A percentile compares a stretch with the other conserved stretches of the same genome.
Evolutionary conservation across 768 basidiomycete species (phyloP).

Genomic region (Pisolithus sp.): DNA sequence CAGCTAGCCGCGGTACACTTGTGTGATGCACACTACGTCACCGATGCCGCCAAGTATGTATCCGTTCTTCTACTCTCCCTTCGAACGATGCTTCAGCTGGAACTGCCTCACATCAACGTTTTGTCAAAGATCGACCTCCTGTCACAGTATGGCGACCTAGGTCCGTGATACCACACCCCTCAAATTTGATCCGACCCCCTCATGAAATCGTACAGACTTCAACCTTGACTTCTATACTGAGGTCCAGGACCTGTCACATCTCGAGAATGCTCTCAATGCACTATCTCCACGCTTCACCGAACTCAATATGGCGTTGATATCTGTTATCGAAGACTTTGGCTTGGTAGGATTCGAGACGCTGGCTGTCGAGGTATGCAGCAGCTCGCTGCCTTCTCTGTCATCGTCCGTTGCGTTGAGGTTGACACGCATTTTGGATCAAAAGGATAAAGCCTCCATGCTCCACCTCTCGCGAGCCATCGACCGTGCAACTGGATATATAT

Average conservation of each 20-base stretch:
- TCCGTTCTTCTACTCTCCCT: conserved; percentile 88
- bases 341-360: conserved; percentile 96
- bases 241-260: conserved; percentile 89
- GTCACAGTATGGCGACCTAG: conserved; percentile 82
- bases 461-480: conserved; percentile 80
- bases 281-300: conserved; percentile 64
- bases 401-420: background rate
- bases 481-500: conserved; percentile 88
- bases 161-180: conserved; percentile 35
- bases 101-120: conserved; percentile 97
- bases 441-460: conserved; percentile 96
- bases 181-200: background rate
- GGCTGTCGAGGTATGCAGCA: conserved; percentile 74
- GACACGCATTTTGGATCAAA: background rate
- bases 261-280: conserved; percentile 66
- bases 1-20: conserved; percentile 92
- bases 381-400: background rate
- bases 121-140: conserved; percentile 94
- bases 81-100: conserved; percentile 96
- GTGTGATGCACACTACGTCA: conserved; percentile 96
- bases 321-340: conserved; percentile 87
- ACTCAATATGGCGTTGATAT: conserved; percentile 86
- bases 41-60: conserved; percentile 92
- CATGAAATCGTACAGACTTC: conserved; percentile 57
- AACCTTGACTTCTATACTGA: conserved; percentile 98